phyloP scores from a whole-genome alignment of 2,329 filamentous ascomycete genomes.

The Neonectria magnoliae region DNA sequence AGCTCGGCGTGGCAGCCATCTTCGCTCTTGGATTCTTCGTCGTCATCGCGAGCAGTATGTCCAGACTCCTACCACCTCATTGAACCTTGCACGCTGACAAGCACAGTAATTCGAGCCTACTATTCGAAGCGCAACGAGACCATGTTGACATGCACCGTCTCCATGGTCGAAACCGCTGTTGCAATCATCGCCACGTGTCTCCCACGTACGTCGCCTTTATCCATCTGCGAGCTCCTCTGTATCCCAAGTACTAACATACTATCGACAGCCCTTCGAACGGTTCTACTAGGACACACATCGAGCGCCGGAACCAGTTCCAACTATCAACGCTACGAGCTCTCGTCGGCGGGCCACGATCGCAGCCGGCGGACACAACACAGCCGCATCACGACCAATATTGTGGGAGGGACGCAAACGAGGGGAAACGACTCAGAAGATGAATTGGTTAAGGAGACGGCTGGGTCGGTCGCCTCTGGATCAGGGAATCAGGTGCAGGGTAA shows the following conservation, averaged over 20 bases:
- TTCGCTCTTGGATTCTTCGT: slow-evolving; percentile 47
- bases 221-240: no score
- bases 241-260: background rate
- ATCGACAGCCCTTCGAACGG: slow-evolving; percentile 29
- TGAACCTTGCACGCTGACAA: background rate
- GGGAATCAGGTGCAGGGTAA: slow-evolving; percentile 16
- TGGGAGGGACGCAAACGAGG: slow-evolving; percentile 32
- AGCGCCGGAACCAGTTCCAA: slow-evolving; percentile 32
- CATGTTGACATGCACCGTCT: slow-evolving; percentile 51
- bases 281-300: slow-evolving; percentile 36
- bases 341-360: slow-evolving; percentile 28
- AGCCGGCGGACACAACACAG: slow-evolving; percentile 34
- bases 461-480: background rate
- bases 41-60: slow-evolving; percentile 44
- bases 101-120: slow-evolving; percentile 46
- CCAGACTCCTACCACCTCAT: rapidly evolving
- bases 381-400: slow-evolving; percentile 35
- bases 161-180: slow-evolving; percentile 51
- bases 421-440: slow-evolving; percentile 39
- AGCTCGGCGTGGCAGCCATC: slow-evolving; percentile 45
- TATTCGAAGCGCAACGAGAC: slow-evolving; percentile 48
- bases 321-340: slow-evolving; percentile 37
- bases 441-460: slow-evolving; percentile 26
- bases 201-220: slow-evolving; percentile 36
- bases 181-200: slow-evolving; percentile 54